Evolutionary conservation across 345 rosid species (phyloP).

Genomic region (Pelargonium nanum): DNA sequence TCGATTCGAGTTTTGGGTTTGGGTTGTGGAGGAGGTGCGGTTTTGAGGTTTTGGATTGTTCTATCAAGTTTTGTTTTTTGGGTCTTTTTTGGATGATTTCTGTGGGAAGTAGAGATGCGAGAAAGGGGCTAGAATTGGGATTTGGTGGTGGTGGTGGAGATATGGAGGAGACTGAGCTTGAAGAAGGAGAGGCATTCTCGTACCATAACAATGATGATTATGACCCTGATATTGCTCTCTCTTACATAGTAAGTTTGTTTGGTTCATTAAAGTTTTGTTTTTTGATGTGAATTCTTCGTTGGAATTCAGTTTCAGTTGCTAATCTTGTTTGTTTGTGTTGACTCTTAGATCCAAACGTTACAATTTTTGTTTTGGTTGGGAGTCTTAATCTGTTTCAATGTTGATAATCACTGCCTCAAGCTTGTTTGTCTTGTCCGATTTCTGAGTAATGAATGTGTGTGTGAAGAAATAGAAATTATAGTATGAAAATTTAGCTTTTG

Average conservation of each 20-base stretch:
- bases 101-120: conserved; percentile 23
- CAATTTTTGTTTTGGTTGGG: not conserved
- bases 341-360: not conserved
- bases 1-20: not conserved
- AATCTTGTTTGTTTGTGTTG: not conserved
- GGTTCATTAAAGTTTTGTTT: not conserved
- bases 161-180: conserved; percentile 32
- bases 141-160: conserved; percentile 16
- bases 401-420: not conserved
- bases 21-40: not conserved
- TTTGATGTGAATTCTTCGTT: not conserved
- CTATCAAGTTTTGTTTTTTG: not conserved
- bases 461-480: not conserved
- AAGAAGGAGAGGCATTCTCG: conserved; percentile 32
- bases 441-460: not conserved
- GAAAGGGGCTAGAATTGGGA: conserved; percentile 24
- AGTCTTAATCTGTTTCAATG: not conserved
- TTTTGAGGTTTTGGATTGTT: conserved; percentile 2
- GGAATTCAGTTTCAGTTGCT: not conserved
- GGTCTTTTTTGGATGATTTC: conserved; percentile 16
- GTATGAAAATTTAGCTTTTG: not conserved
- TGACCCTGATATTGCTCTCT: conserved; percentile 15
- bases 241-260: conserved; percentile 16
- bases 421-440: not conserved
- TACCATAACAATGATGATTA: conserved; percentile 13